phyloP scores from a whole-genome alignment of 441 rosid genomes.

The Populus hybrid region DNA sequence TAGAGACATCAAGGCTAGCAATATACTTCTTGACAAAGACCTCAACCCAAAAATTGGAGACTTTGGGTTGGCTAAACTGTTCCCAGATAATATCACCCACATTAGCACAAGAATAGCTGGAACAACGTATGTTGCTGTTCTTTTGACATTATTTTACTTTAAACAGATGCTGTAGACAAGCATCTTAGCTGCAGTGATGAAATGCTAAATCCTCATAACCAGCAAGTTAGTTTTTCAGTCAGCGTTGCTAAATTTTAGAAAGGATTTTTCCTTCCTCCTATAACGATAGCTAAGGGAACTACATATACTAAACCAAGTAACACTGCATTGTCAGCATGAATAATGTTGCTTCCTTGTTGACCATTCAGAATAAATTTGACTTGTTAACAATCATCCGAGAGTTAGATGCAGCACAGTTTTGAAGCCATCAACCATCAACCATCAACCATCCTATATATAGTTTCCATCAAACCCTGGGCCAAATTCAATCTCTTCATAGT shows the following conservation, averaged over 20 bases:
- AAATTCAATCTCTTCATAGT: background rate
- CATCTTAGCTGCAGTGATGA: background rate
- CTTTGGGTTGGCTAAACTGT: conserved; percentile 92
- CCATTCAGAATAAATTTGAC: background rate
- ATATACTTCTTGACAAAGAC: conserved; percentile 74
- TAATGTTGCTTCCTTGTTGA: background rate
- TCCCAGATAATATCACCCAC: conserved; percentile 87
- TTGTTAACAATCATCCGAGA: background rate
- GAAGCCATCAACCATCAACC: background rate
- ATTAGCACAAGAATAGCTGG: conserved; percentile 90
- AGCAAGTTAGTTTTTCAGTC: background rate
- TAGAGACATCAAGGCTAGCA: conserved; percentile 92
- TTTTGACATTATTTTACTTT: background rate
- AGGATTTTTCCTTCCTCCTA: background rate
- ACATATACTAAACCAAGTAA: background rate
- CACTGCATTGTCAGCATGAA: background rate
- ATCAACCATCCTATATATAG: background rate
- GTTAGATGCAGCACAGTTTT: background rate
- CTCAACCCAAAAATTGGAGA: conserved; percentile 87
- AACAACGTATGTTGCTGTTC: conserved; percentile 51
- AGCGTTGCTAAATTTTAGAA: background rate
- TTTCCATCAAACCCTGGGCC: background rate
- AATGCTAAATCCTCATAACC: background rate
- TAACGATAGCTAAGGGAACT: background rate
- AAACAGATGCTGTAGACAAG: conserved; percentile 3